Base-by-base conservation (phyloP, 2,329 filamentous ascomycete genomes). In the Paecilomyces sp. region DNA sequence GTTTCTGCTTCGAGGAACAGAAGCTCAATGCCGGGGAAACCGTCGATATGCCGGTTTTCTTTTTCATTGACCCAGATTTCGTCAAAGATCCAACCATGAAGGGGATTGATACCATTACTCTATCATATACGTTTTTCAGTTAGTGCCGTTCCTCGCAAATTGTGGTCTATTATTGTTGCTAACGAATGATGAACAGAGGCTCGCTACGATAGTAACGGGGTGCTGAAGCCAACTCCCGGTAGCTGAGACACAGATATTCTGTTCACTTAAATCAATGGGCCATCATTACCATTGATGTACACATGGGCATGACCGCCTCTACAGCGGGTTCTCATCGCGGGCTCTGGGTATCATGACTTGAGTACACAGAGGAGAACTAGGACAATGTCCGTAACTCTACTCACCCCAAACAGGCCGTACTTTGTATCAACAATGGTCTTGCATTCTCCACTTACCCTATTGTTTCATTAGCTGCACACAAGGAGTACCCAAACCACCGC, bases 51-150 rank as follows among this genome's bases (percentile, higher is more conserved):
- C 95, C 94, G 0, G 95, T 99, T 0, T 99, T 99, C 77, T 99
- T 99, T 78, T 99, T 97, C 76, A 89, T 99, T 65, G 94, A 99
- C 71, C 94, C 94, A 0, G 94, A 97, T 72, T 88, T 99, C 78
- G 82, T 93, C 61, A 92, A 89, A 67, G 94, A 99, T 75, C 80
- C 93, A 57, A 92, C 89, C 64, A 97, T 97, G 93, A 90, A 85
- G 76, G 90, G 89, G 0, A 91, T 99, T 63, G 91, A 97, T 78
- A 96, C 92, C 1, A 92, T 99, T 58, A 99, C 94, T 34, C 76
- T 99, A 70, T 96, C 88, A 67, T 99, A 99, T 78, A 99, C 94
- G 0, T 99, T 99, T 74, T 99, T 99, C 76, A 99, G 92, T 96
- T 80, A 81, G 91, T 30, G n/a, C 54, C 5, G 5, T 6, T 13